These are phyloP conservation scores for Penicillium pancosmium DNA, from an alignment of 495 filamentous ascomycete genomes.

Conservation along the genomic window DNA sequence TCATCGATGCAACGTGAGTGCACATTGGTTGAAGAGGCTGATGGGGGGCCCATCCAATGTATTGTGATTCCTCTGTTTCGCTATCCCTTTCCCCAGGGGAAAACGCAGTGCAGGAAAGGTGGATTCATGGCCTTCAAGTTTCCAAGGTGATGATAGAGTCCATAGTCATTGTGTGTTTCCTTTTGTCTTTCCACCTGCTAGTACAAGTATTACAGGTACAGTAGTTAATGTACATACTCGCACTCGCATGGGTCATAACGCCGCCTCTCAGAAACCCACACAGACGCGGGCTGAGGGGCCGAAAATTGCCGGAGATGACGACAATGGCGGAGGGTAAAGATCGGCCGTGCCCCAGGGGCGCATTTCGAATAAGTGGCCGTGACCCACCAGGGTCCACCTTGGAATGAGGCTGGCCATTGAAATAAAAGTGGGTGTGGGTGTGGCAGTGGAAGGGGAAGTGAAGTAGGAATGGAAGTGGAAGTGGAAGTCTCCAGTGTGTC, in stretches of 20 bases:
- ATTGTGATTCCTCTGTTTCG: slow-evolving; percentile 1
- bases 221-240: too few species aligned
- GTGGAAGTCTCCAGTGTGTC: background rate
- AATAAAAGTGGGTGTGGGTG: background rate
- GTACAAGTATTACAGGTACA: background rate
- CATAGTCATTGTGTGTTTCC: too few species aligned
- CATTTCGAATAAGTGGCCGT: slow-evolving; percentile 6
- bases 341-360: slow-evolving; percentile 22
- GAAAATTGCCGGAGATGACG: slow-evolving; percentile 25
- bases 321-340: slow-evolving; percentile 21
- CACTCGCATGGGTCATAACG: background rate
- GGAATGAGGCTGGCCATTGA: background rate
- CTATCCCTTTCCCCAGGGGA: slow-evolving; percentile 18
- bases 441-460: background rate
- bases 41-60: slow-evolving; percentile 18
- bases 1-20: slow-evolving; percentile 21
- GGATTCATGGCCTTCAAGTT: too few species aligned
- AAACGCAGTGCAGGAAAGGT: background rate
- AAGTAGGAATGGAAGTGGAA: background rate
- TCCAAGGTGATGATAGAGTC: too few species aligned
- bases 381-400: background rate
- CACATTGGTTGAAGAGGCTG: slow-evolving; percentile 20
- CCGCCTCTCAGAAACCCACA: background rate
- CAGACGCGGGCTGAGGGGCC: slow-evolving; percentile 2
- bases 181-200: background rate